Evolutionary conservation across 768 basidiomycete species (phyloP).

Genomic region (Calocybe cyanea): DNA sequence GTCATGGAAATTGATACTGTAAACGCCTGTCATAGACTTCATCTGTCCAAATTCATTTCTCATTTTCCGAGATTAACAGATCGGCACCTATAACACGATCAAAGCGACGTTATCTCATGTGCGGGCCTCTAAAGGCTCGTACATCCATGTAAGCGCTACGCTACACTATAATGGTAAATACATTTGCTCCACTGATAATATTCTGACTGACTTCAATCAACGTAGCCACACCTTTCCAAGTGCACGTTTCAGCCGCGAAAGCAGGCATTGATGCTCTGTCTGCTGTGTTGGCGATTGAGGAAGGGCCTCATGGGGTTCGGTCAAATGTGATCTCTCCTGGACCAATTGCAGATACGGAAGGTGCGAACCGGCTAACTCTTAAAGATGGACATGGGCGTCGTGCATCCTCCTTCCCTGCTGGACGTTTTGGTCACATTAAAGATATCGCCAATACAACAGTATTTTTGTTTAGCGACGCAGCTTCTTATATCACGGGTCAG

Average conservation of each 20-base stretch:
- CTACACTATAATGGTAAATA: slow-evolving; percentile 73
- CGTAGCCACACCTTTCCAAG: slow-evolving; percentile 78
- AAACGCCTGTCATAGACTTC: slow-evolving; percentile 19
- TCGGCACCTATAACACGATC: slow-evolving; percentile 92
- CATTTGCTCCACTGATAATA: background rate
- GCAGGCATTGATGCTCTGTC: slow-evolving; percentile 91
- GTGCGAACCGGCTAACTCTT: slow-evolving; percentile 53
- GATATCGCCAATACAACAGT: slow-evolving; percentile 72
- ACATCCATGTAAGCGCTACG: slow-evolving; percentile 87
- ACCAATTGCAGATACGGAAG: slow-evolving; percentile 77
- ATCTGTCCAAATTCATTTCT: background rate
- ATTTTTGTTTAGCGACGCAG: slow-evolving; percentile 82
- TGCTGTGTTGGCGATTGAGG: slow-evolving; percentile 84
- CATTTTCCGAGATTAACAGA: slow-evolving; percentile 33
- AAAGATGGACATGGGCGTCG: slow-evolving; percentile 20
- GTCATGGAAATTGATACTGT: slow-evolving; percentile 94
- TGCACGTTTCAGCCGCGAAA: slow-evolving; percentile 93
- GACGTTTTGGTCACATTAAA: slow-evolving; percentile 52
- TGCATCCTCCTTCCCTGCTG: slow-evolving; percentile 26
- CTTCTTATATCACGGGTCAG: slow-evolving; percentile 73
- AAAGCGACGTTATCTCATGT: slow-evolving; percentile 84
- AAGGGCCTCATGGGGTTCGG: slow-evolving; percentile 91
- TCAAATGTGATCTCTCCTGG: slow-evolving; percentile 87
- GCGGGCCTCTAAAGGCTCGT: slow-evolving; percentile 69
- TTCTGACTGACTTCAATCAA: too few species aligned